phyloP scores from a whole-genome alignment of 2,329 filamentous ascomycete species.

The Fusarium anthophilum region DNA sequence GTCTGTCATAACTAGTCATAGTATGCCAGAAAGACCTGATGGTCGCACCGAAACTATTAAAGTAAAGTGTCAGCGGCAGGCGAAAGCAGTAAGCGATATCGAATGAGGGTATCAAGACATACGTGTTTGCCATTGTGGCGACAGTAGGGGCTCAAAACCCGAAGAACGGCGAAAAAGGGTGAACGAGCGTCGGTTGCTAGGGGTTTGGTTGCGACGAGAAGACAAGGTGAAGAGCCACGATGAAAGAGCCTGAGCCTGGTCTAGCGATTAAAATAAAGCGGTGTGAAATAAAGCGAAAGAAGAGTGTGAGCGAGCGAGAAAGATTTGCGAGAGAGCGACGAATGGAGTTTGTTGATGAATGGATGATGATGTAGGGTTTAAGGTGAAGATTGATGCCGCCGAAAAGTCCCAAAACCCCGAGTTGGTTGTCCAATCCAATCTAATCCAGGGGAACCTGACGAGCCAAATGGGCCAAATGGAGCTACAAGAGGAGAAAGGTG shows the following conservation, averaged over 20 bases:
- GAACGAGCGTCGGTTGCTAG: slow-evolving; percentile 26
- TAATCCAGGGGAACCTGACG: slow-evolving; percentile 38
- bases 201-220: slow-evolving; percentile 15
- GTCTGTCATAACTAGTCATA: slow-evolving; percentile 77
- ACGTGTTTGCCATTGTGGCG: slow-evolving; percentile 46
- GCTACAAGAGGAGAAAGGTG: slow-evolving; percentile 35
- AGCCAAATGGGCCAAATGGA: slow-evolving; percentile 22
- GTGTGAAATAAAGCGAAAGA: slow-evolving; percentile 12
- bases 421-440: slow-evolving; percentile 27
- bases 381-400: slow-evolving; percentile 24
- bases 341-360: slow-evolving; percentile 12
- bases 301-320: slow-evolving; percentile 12
- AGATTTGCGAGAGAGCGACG: slow-evolving; percentile 10
- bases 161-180: slow-evolving; percentile 25
- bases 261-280: slow-evolving; percentile 27
- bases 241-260: slow-evolving; percentile 12
- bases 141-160: slow-evolving; percentile 34
- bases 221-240: slow-evolving; percentile 14
- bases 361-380: slow-evolving; percentile 29
- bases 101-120: slow-evolving; percentile 23
- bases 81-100: neutral
- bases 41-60: slow-evolving; percentile 70
- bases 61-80: slow-evolving; percentile 26
- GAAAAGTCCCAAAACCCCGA: slow-evolving; percentile 33
- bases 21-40: slow-evolving; percentile 96